Percentiles rank a stretch among this genome's conserved stretches.
phyloP scores from a whole-genome alignment of 108 stramenopile species.

The Pseudonitzschia pungens region DNA sequence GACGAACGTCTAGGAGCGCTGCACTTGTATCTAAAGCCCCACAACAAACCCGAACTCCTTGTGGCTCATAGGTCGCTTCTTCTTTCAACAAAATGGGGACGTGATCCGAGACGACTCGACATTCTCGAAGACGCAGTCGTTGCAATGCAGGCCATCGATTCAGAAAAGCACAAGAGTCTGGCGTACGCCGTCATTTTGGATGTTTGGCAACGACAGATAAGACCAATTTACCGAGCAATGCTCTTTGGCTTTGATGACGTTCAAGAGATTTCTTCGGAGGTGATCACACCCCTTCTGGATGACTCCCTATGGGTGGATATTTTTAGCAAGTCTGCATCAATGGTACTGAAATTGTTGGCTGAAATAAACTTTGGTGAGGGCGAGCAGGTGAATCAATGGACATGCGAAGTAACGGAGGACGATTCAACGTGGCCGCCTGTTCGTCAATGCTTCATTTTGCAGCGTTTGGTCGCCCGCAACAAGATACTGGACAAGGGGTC shows the following conservation, averaged over 20 bases:
- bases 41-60: constrained; percentile 46
- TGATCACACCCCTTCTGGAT: constrained; percentile 56
- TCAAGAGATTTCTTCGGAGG: constrained; percentile 57
- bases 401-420: constrained; percentile 14
- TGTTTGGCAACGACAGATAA: constrained; percentile 65
- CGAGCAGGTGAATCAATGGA: constrained; percentile 19
- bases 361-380: constrained; percentile 32
- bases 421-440: constrained; percentile 64
- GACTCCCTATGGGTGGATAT: constrained; percentile 45
- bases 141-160: constrained; percentile 47
- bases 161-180: constrained; percentile 36
- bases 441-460: constrained; percentile 51
- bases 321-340: constrained; percentile 41
- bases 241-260: constrained; percentile 77
- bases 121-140: constrained; percentile 46
- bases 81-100: constrained; percentile 56
- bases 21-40: constrained; percentile 36
- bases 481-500: constrained; percentile 37
- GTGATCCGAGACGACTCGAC: constrained; percentile 47
- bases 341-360: constrained; percentile 32
- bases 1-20: constrained; percentile 45
- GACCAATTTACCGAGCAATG: constrained; percentile 65
- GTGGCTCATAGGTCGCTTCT: constrained; percentile 75
- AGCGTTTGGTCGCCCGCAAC: constrained; percentile 35
- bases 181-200: constrained; percentile 50